These are phyloP conservation scores for Trypanosoma boissoni DNA, from an alignment of 208 protist genomes.

Conservation along the genomic window DNA sequence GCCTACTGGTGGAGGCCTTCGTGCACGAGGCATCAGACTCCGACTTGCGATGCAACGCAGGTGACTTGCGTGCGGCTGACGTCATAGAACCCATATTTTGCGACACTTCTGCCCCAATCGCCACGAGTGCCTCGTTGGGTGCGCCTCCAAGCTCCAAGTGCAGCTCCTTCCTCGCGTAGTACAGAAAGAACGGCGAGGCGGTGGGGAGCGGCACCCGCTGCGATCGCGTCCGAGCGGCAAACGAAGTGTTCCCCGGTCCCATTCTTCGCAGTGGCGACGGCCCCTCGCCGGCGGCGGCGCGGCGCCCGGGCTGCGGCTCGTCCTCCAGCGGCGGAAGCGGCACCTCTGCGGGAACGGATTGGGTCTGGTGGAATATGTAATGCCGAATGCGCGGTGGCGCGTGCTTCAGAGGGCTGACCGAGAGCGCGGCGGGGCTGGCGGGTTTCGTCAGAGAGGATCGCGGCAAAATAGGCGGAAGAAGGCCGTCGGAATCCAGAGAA, in stretches of 20 bases:
- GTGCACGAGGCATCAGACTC: no score
- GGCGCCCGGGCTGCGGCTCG: not conserved
- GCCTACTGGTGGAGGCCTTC: no score
- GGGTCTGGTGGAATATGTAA: not conserved
- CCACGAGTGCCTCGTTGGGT: not conserved
- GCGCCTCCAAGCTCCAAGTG: constrained; percentile 2
- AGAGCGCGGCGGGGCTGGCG: not conserved
- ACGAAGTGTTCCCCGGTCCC: no score
- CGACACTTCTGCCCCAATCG: no score
- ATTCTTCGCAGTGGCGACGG: no score
- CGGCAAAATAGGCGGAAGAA: not conserved
- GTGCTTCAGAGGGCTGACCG: not conserved
- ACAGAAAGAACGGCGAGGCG: constrained; percentile 49
- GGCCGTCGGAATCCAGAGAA: not conserved
- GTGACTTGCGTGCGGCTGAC: no score
- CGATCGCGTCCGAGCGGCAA: no score
- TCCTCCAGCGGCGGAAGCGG: not conserved
- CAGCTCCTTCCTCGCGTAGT: constrained; percentile 36
- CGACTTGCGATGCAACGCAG: no score
- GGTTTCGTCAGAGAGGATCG: no score
- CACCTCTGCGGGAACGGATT: not conserved
- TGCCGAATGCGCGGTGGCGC: not conserved
- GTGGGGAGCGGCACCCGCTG: constrained; percentile 27
- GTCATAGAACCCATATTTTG: no score
- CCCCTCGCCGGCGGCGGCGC: no score